These are phyloP conservation scores for Paecilomyces fulvus DNA, from an alignment of 2,329 filamentous ascomycete genomes.

Conservation along the genomic window DNA sequence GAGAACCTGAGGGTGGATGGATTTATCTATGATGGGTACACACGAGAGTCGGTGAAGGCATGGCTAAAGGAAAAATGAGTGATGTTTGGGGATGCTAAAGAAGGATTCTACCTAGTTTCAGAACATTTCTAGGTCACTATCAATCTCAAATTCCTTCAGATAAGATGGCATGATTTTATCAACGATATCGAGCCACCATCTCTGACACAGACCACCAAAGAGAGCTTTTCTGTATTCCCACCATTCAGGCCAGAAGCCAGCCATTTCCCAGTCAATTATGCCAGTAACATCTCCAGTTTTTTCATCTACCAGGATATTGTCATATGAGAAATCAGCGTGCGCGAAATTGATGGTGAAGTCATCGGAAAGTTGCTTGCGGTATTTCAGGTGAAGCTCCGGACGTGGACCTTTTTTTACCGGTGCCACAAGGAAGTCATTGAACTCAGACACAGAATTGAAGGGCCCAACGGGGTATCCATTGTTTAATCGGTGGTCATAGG, in stretches of 20 bases:
- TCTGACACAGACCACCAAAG: not conserved
- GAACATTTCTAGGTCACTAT: conserved; percentile 1
- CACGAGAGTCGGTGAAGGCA: no score
- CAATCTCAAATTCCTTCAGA: not conserved
- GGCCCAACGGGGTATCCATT: not conserved
- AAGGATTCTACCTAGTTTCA: not conserved
- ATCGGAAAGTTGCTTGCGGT: no score
- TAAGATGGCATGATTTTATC: conserved; percentile 1
- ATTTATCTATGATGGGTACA: no score
- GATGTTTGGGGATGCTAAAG: no score
- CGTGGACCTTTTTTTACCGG: no score
- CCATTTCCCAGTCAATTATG: conserved; percentile 1
- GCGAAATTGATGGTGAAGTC: no score
- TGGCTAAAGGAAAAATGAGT: no score
- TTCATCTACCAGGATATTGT: not conserved
- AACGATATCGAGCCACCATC: conserved; percentile 1
- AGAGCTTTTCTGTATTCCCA: not conserved
- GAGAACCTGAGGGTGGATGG: no score
- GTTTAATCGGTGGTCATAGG: conserved; percentile 1
- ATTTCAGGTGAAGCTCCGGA: no score
- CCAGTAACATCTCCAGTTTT: not conserved
- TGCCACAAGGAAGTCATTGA: not conserved
- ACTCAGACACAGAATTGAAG: not conserved
- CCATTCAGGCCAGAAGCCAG: conserved; percentile 1
- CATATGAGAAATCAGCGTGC: no score